Evolutionary conservation across 1,284 basidiomycete genomes (phyloP).

Genomic region (Rhodotorula mucilaginosa): DNA sequence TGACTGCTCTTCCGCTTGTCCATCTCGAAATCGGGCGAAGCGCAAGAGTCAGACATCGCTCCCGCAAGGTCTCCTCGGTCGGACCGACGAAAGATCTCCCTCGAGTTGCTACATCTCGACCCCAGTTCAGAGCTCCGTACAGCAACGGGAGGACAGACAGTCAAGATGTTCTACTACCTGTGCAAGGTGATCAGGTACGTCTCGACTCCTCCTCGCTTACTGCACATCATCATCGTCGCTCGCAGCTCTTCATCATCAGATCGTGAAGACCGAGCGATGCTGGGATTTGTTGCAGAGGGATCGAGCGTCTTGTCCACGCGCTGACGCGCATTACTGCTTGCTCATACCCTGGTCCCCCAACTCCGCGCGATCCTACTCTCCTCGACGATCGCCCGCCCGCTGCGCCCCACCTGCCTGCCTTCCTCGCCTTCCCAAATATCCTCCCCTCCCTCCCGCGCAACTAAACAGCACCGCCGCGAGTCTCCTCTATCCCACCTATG

Average conservation of each 20-base stretch:
- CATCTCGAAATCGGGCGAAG: no score
- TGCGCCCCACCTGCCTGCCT: neutral
- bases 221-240: neutral
- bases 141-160: neutral
- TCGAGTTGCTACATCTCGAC: no score
- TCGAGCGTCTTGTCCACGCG: neutral
- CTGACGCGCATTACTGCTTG: no score
- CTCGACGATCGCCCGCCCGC: neutral
- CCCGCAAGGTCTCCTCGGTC: neutral
- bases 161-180: slow-evolving; percentile 23
- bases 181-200: slow-evolving; percentile 15
- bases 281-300: no score
- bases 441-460: neutral
- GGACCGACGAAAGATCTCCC: neutral
- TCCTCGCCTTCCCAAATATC: neutral
- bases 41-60: no score
- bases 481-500: slow-evolving; percentile 75
- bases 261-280: neutral
- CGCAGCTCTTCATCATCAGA: neutral
- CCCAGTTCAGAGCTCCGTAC: no score
- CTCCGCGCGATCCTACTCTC: neutral
- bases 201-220: neutral
- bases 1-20: no score
- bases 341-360: no score
- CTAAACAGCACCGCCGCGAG: slow-evolving; percentile 9